phyloP scores from a whole-genome alignment of 1,284 basidiomycete genomes.

The Apiotrichum mycotoxinovorans region DNA sequence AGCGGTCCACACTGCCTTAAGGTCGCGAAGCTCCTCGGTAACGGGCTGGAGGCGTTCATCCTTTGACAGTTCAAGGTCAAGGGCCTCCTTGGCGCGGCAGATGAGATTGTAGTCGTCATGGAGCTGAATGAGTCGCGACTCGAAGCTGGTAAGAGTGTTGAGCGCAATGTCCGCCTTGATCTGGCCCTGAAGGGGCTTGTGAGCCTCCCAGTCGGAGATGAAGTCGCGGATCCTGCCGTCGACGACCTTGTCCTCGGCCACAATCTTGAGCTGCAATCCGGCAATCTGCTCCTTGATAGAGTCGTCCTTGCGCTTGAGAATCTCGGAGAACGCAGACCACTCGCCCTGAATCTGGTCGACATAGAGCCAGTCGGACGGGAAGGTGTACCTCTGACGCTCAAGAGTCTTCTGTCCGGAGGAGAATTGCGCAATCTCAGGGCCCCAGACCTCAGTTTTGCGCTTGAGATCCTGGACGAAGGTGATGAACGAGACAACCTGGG shows the following conservation, averaged over 20 bases:
- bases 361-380: constrained; percentile 96
- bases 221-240: constrained; percentile 90
- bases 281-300: constrained; percentile 94
- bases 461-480: constrained; percentile 99
- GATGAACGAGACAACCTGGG: constrained; percentile 96
- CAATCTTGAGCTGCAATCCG: constrained; percentile 94
- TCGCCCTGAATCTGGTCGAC: constrained; percentile 96
- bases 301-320: constrained; percentile 95
- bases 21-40: constrained; percentile 88
- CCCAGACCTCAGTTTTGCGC: constrained; percentile 93
- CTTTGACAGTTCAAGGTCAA: constrained; percentile 84
- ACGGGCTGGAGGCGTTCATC: constrained; percentile 91
- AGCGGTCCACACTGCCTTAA: constrained; percentile 98
- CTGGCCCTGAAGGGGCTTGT: constrained; percentile 82
- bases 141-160: constrained; percentile 91
- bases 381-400: constrained; percentile 93
- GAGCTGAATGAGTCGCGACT: constrained; percentile 80
- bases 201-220: constrained; percentile 80
- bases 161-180: constrained; percentile 93
- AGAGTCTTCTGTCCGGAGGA: constrained; percentile 92
- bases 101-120: constrained; percentile 92
- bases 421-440: constrained; percentile 93
- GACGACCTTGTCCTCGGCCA: constrained; percentile 97
- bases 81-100: constrained; percentile 90
- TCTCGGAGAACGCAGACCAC: constrained; percentile 98